Base-by-base conservation (phyloP, 192 early-diverging fungal species). In the Kickxella alabastrina region DNA sequence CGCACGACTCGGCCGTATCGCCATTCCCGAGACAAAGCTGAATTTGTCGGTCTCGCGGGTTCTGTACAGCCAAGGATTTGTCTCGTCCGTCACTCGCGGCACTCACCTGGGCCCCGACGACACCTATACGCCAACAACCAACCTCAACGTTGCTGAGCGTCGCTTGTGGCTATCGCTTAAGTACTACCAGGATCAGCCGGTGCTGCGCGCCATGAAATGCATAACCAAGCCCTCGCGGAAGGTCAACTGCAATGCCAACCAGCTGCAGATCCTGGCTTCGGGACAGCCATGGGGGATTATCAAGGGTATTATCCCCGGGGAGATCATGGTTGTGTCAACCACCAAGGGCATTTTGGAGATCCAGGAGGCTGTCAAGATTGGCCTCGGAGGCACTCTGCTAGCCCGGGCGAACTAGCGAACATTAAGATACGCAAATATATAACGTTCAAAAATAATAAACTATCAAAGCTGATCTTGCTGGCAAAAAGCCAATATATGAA, bases 151-250 rank as follows among this genome's bases (percentile, higher is more conserved):
- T 24, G 87, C 94, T 6, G 83, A 82, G 21, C 85, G 91, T 23
- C 81, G 90, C 17, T 64, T 98, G 25, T 98, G 95, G 95, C 82
- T 98, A 27, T 81, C 88, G 41, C 83, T 98, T 44, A 98, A 98
- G 77, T 98, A 95, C 84, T 78, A 83, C 59, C 80, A 92, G 43
- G 83, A 89, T 48, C 49, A 75, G 38, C 89, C 95, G 19, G 92
- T 90, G 18, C 67, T 98, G 29, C 74, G 78, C 28, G 69, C 76
- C 22, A 89, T 98, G 86, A 67, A 60, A 13, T 82, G 82, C 21
- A 80, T 98, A n/a, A 87, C 85, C 52, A 94, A 92, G 62, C 90
- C 92, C 3, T 88, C 86, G 9, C 83, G 90, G 47, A 83, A 85
- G 52, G 73, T 98, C 44, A 82, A 73, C 65, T 90, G 90, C 61